These are phyloP conservation scores for Pestalotiopsis sp. DNA, from an alignment of 2,329 filamentous ascomycete genomes.

Conservation along the genomic window DNA sequence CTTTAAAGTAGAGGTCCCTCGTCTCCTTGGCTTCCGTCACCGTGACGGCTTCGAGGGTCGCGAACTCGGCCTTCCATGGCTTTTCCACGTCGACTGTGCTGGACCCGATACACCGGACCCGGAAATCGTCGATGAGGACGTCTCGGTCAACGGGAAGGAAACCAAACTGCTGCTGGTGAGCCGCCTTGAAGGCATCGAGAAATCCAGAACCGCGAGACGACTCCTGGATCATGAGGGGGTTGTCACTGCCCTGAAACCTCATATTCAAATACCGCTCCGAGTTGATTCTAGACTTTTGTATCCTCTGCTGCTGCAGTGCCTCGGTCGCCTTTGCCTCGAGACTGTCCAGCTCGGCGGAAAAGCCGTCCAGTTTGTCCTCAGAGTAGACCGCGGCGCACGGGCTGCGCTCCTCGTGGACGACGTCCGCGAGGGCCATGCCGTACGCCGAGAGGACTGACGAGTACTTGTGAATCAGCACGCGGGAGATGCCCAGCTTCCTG, in stretches of 20 bases:
- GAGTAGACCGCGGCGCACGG: slow-evolving; percentile 43
- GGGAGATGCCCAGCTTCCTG: slow-evolving; percentile 65
- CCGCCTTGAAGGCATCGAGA: slow-evolving; percentile 64
- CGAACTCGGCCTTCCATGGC: neutral
- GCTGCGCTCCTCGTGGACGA: slow-evolving; percentile 70
- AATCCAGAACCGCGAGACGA: slow-evolving; percentile 43
- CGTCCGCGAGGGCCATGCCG: slow-evolving; percentile 71
- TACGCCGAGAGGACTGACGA: slow-evolving; percentile 70
- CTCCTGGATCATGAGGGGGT: slow-evolving; percentile 11
- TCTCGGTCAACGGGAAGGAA: slow-evolving; percentile 37
- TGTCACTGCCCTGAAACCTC: slow-evolving; percentile 14
- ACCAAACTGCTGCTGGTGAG: slow-evolving; percentile 71
- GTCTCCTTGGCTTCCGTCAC: neutral
- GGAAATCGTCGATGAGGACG: slow-evolving; percentile 12
- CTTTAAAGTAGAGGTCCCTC: slow-evolving; percentile 4
- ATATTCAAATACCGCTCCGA: slow-evolving; percentile 11
- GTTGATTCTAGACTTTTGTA: neutral
- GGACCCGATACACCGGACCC: slow-evolving; percentile 11
- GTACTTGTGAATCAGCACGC: slow-evolving; percentile 69
- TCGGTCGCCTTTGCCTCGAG: neutral
- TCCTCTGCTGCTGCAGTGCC: slow-evolving; percentile 35
- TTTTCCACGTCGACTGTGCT: slow-evolving; percentile 1
- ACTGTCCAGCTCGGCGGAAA: neutral
- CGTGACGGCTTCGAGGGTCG: neutral
- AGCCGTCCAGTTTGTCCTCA: slow-evolving; percentile 48